Base-by-base conservation (phyloP, 164 flowering plant genomes). In the Pachysandra terminalis region DNA sequence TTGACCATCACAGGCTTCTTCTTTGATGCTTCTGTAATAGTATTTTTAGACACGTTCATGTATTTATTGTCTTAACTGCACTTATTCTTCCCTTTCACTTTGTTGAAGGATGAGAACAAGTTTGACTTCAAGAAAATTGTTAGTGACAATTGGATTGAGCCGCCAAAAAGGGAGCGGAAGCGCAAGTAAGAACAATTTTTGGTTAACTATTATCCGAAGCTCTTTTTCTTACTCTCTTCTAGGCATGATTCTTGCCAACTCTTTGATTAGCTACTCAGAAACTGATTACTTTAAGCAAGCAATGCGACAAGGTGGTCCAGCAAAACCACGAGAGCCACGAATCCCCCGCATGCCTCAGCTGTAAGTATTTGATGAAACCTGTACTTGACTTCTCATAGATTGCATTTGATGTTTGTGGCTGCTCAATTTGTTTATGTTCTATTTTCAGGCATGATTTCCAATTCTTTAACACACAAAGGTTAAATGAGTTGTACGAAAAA, bases 321-420 rank as follows among this genome's bases (percentile, higher is more conserved):
- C 95, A 61, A 93, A 87, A 80, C 97, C 93, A 1, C 93, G 82
- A 78, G 98, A 96, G 73, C 98, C 98, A 65, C 82, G 97, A 63
- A 90, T 93, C 78, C 99, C 99, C 49, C 95, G 99, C 72, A 96
- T 96, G 99, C 99, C 99, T 41, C 99, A 93, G 74, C 69, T 96
- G 99, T 95, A 83, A 83, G 96, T 37, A 40, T 27, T 59, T 70
- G n/a, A 53, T 67, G 15, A 23, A 22, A 9, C 25, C 25, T 35
- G 26, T 66, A 27, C 22, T 17, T 71, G 9, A 51, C 6, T 59
- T 48, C 52, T 61, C 28, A 52, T 70, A 45, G 52, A 40, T 54
- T 64, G 59, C 49, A 48, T 56, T 61, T 62, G 40, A 21, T 58
- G 19, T 19, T 59, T 26, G 56, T 23, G 23, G 24, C 52, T 16